Base-by-base conservation (phyloP, 306 rosid species). In the Casuarina glauca region DNA sequence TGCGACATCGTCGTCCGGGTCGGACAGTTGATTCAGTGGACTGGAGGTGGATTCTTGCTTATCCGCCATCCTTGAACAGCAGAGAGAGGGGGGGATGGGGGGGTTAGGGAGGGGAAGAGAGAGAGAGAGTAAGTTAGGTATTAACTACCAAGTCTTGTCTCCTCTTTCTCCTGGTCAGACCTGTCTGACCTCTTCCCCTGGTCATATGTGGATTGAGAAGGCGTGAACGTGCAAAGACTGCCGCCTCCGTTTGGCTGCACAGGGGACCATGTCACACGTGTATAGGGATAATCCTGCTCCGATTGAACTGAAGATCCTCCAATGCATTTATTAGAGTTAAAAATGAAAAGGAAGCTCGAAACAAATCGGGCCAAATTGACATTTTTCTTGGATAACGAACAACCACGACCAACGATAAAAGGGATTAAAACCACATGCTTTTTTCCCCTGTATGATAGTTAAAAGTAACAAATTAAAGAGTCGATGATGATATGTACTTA, bases 21-120 rank as follows among this genome's bases (percentile, higher is more conserved):
- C 87, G 7, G 90, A 92, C 20, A 84, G 86, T 84, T 89, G 98
- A 89, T 97, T 93, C 2, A 93, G 89, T 19, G 97, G 97, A 76
- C 87, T 69, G 17, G 93, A 93, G 66, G 93, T 85, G 74, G 93
- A 89, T 61, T 89, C 96, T 19, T 19, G 35, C 3, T 55, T 55
- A 55, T 19, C 35, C 20, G 13, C 62, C 62, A 55, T 55, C 20
- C 6, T 55, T 55, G 51, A 48, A 48, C 32, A 48, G 9, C 13
- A 48, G 11, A n/a, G 35, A 55, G 62, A 55, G 13, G 0, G 32
- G 1, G 32, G 32, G 32, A 26, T 26, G 32, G 32, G 32, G 32
- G 32, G 32, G 32, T 26, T 26, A 26, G 32, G 32, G 32, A 26
- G 32, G 32, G 32, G 62, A 7, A 46, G 61, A 54, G 35, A 19